phyloP scores from a whole-genome alignment of 202 grass and related monocot genomes.

The Brachypodium distachyon region DNA sequence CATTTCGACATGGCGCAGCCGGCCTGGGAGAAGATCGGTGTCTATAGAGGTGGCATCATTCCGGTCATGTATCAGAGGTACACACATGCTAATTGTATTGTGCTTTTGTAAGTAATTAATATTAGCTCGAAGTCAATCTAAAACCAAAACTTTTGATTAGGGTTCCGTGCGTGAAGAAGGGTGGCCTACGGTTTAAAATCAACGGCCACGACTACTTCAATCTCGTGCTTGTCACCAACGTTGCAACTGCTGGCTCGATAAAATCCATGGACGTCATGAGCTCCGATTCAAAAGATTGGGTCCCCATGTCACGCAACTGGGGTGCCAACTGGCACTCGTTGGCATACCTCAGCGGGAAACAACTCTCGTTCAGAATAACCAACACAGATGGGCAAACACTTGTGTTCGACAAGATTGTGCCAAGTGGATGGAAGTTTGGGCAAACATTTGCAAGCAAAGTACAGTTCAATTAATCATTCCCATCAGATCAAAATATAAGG shows the following conservation, averaged over 20 bases:
- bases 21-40: constrained; percentile 48
- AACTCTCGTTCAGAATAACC: constrained; percentile 44
- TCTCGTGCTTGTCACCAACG: constrained; percentile 58
- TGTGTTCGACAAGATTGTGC: constrained; percentile 20
- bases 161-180: constrained; percentile 46
- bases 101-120: too few species aligned
- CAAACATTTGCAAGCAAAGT: too few species aligned
- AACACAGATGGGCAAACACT: constrained; percentile 38
- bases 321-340: constrained; percentile 72
- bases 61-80: constrained; percentile 52
- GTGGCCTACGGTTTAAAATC: constrained; percentile 49
- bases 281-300: constrained; percentile 22
- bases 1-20: constrained; percentile 69
- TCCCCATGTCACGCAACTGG: constrained; percentile 59
- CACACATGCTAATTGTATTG: too few species aligned
- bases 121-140: too few species aligned
- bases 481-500: too few species aligned
- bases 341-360: constrained; percentile 39
- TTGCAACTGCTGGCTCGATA: constrained; percentile 40
- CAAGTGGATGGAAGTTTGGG: constrained; percentile 55
- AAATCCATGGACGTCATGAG: constrained; percentile 34
- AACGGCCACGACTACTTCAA: constrained; percentile 75
- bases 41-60: constrained; percentile 43
- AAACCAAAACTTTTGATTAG: too few species aligned
- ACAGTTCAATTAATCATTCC: too few species aligned